Percentiles rank a stretch among this genome's conserved stretches.
These are phyloP conservation scores for Rostrohypoxylon terebratum DNA, from an alignment of 495 filamentous ascomycete species.

Conservation along the genomic window DNA sequence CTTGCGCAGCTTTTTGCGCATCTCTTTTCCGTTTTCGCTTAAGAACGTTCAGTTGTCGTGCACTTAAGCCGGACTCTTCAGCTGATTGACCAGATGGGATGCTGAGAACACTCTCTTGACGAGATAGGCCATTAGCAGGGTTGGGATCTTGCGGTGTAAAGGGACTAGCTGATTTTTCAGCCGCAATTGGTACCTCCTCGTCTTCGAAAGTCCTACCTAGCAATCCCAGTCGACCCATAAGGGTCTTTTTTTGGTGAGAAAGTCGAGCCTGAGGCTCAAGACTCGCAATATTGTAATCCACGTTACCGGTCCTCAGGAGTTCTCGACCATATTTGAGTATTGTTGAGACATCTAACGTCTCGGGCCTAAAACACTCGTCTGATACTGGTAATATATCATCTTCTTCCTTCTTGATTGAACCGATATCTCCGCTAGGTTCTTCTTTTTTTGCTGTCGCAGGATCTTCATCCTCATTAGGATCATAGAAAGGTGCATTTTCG, in stretches of 20 bases:
- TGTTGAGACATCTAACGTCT: conserved; percentile 78
- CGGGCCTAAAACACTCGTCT: conserved; percentile 75
- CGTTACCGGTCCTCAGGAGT: conserved; percentile 82
- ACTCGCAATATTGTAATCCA: conserved; percentile 82
- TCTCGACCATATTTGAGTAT: conserved; percentile 85
- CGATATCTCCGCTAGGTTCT: conserved; percentile 54
- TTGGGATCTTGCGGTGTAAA: conserved; percentile 56
- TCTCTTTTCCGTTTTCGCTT: conserved; percentile 90
- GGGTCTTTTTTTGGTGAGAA: conserved; percentile 86
- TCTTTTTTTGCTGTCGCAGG: conserved; percentile 61
- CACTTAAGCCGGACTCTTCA: conserved; percentile 82
- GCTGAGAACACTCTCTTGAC: conserved; percentile 50
- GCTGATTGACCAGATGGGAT: conserved; percentile 52
- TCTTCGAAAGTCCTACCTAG: conserved; percentile 83
- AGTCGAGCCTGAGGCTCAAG: conserved; percentile 85
- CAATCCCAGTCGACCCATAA: conserved; percentile 85
- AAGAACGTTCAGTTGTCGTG: conserved; percentile 90
- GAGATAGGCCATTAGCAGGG: conserved; percentile 57
- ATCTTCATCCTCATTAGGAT: conserved; percentile 77
- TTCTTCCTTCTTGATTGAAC: conserved; percentile 65
- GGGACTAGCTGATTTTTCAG: conserved; percentile 54
- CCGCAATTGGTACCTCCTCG: conserved; percentile 72
- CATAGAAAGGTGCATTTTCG: conserved; percentile 85
- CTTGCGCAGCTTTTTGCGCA: conserved; percentile 79
- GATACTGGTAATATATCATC: conserved; percentile 52